These are phyloP conservation scores for Xerocomus spinulosus DNA, from an alignment of 768 basidiomycete species.

Conservation along the genomic window DNA sequence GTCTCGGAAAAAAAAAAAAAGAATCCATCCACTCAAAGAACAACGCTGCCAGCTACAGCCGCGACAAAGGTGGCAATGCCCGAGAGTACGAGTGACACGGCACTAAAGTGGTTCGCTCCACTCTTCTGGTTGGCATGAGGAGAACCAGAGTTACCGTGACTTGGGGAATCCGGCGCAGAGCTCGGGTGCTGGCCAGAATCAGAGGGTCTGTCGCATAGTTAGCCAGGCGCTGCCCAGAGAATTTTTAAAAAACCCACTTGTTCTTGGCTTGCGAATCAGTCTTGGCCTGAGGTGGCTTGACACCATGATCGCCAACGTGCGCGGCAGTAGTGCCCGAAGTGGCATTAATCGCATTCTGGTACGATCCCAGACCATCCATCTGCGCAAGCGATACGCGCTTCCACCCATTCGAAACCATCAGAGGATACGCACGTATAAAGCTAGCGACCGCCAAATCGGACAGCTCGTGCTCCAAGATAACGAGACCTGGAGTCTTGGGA, in stretches of 20 bases:
- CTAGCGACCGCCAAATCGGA: slow-evolving; percentile 52
- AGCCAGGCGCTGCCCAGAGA: slow-evolving; percentile 2
- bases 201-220: slow-evolving; percentile 4
- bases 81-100: slow-evolving; percentile 19
- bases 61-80: slow-evolving; percentile 22
- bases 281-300: slow-evolving; percentile 16
- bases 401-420: slow-evolving; percentile 71
- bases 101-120: slow-evolving; percentile 24
- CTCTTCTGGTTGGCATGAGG: slow-evolving; percentile 33
- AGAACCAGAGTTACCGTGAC: slow-evolving; percentile 15
- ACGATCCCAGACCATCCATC: slow-evolving; percentile 37
- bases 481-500: slow-evolving; percentile 71
- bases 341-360: slow-evolving; percentile 43
- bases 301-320: slow-evolving; percentile 15
- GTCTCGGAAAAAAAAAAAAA: background rate
- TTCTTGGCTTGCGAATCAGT: slow-evolving; percentile 1
- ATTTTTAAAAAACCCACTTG: slow-evolving; percentile 10
- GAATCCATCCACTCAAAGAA: slow-evolving; percentile 20
- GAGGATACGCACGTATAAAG: slow-evolving; percentile 62
- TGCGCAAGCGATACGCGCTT: slow-evolving; percentile 52
- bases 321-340: slow-evolving; percentile 27
- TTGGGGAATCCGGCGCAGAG: slow-evolving; percentile 5
- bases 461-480: slow-evolving; percentile 84
- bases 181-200: background rate
- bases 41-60: slow-evolving; percentile 18